These are phyloP conservation scores for Myriosclerotinia duriaeana DNA, from an alignment of 2,329 filamentous ascomycete genomes.

Conservation along the genomic window DNA sequence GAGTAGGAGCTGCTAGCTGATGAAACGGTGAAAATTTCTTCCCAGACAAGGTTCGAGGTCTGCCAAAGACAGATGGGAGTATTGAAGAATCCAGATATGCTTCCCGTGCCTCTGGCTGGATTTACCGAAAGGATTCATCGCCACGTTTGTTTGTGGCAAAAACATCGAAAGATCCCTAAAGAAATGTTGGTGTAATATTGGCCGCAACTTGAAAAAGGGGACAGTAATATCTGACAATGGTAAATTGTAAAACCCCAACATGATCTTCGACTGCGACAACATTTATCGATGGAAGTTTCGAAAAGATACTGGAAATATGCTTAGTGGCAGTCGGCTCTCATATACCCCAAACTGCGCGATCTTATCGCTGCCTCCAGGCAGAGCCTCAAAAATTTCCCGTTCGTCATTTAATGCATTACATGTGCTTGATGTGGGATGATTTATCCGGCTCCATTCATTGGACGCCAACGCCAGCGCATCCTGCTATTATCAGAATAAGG, in stretches of 20 bases:
- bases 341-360: background rate
- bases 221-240: background rate
- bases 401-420: background rate
- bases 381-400: slow-evolving; percentile 9
- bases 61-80: background rate
- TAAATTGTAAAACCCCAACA: background rate
- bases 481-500: background rate
- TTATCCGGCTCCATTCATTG: background rate
- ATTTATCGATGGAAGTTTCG: background rate
- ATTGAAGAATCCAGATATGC: background rate
- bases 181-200: background rate
- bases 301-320: background rate
- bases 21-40: background rate
- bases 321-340: background rate
- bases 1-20: background rate
- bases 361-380: background rate
- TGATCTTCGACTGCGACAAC: background rate
- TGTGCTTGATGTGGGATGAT: slow-evolving; percentile 5
- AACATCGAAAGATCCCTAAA: background rate
- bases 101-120: background rate
- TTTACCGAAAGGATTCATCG: slow-evolving; percentile 4
- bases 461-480: slow-evolving; percentile 4
- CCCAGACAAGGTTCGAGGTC: background rate
- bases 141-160: background rate
- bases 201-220: background rate